A percentile compares a stretch with the other conserved stretches of the same genome.
These are phyloP conservation scores for Fragosphaeria purpurea DNA, from an alignment of 2,329 filamentous ascomycete genomes.

Conservation along the genomic window DNA sequence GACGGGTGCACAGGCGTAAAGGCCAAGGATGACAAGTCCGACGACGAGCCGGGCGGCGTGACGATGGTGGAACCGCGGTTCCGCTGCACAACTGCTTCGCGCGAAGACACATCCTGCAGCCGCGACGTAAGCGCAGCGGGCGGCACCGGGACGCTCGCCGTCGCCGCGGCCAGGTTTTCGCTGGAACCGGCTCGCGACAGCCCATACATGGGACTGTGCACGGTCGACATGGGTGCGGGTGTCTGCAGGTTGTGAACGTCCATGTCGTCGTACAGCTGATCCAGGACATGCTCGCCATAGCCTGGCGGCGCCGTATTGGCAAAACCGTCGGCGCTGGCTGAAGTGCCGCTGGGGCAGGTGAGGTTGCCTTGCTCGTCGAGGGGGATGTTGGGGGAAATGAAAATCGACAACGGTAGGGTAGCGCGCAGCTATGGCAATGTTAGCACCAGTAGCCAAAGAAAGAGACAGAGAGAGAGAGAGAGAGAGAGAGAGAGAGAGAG, in stretches of 20 bases:
- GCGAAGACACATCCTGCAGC: constrained; percentile 56
- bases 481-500: too few species aligned
- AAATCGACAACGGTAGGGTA: constrained; percentile 81
- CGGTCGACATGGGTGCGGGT: constrained; percentile 58
- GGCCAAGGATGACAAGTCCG: constrained; percentile 31
- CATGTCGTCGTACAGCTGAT: constrained; percentile 82
- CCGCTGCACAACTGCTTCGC: constrained; percentile 29
- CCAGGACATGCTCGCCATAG: constrained; percentile 82
- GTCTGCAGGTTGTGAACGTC: constrained; percentile 75
- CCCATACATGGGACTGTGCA: constrained; percentile 68
- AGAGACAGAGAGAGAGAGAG: too few species aligned
- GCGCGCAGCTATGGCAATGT: constrained; percentile 52
- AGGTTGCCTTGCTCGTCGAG: constrained; percentile 82
- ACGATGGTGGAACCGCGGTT: constrained; percentile 28
- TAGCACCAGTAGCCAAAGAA: too few species aligned
- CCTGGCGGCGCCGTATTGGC: constrained; percentile 72
- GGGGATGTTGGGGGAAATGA: constrained; percentile 88
- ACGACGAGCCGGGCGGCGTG: constrained; percentile 20
- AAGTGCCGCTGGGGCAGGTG: constrained; percentile 45
- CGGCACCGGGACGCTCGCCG: constrained; percentile 33
- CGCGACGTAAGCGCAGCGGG: constrained; percentile 51
- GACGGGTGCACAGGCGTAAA: constrained; percentile 26
- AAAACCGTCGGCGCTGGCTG: constrained; percentile 39
- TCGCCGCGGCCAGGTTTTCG: constrained; percentile 64
- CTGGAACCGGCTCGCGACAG: constrained; percentile 65